Percentiles rank a stretch among this genome's conserved stretches.
Conservation (phyloP, 2,329 filamentous ascomycete genomes). For the Akanthomyces dipterigenus region DNA sequence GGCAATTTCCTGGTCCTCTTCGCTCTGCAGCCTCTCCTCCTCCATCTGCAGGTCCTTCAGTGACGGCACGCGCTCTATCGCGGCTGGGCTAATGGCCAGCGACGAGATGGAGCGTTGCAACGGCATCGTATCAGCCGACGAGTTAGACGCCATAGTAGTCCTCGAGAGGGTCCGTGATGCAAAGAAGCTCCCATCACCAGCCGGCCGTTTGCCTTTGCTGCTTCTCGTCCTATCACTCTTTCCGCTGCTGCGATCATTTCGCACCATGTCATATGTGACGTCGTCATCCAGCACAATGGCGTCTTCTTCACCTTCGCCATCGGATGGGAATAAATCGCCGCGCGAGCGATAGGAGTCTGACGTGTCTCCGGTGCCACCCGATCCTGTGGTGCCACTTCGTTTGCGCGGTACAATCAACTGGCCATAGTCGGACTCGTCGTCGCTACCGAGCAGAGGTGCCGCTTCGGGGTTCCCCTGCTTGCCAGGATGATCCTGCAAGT, state of each 20-base stretch:
- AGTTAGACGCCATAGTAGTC: constrained; percentile 45
- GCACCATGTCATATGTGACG: constrained; percentile 75
- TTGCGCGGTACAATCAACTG: constrained; percentile 33
- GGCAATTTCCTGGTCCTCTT: constrained; percentile 48
- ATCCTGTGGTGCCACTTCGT: constrained; percentile 72
- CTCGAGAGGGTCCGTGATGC: constrained; percentile 49
- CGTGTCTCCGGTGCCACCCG: constrained; percentile 74
- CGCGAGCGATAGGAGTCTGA: constrained; percentile 80
- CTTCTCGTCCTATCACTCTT: constrained; percentile 49
- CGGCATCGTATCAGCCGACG: constrained; percentile 27
- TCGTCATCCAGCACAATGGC: constrained; percentile 90
- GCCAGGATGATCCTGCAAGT: constrained; percentile 80
- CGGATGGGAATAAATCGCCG: constrained; percentile 85
- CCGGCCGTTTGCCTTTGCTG: constrained; percentile 52
- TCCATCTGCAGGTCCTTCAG: constrained; percentile 47
- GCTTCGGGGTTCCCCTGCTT: constrained; percentile 48
- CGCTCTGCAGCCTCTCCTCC: constrained; percentile 42
- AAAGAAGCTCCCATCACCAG: constrained; percentile 21
- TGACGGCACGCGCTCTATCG: constrained; percentile 35
- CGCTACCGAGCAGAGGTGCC: constrained; percentile 56
- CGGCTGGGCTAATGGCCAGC: constrained; percentile 28
- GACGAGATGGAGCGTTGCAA: constrained; percentile 22
- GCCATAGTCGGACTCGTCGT: constrained; percentile 24
- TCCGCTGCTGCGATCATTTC: constrained; percentile 63
- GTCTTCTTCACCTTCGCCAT: constrained; percentile 80